Percentiles rank a stretch among this genome's conserved stretches.
Conservation (phyloP, 331 rosid genomes). For the Saraca asoca region DNA sequence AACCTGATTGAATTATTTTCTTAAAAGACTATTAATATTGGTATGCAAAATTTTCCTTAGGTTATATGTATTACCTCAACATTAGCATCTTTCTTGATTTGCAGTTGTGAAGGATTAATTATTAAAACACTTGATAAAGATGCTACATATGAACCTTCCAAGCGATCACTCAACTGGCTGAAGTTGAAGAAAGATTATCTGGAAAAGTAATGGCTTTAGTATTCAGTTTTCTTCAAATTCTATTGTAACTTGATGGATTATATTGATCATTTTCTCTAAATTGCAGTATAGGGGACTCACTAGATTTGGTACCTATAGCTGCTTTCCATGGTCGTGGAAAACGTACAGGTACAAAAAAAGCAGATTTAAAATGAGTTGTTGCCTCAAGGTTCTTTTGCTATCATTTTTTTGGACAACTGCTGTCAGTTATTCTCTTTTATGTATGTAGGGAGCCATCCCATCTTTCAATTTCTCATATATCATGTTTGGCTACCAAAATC, state of each 20-base stretch:
- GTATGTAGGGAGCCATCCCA: slow-evolving; percentile 7
- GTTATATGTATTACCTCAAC: slow-evolving; percentile 18
- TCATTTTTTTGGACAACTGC: slow-evolving; percentile 1
- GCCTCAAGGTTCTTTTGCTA: neutral
- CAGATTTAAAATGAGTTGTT: slow-evolving; percentile 16
- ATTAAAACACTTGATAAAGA: slow-evolving; percentile 80
- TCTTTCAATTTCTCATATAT: slow-evolving; percentile 16
- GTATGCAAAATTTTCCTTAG: neutral
- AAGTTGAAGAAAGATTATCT: slow-evolving; percentile 94
- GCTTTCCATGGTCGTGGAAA: slow-evolving; percentile 96
- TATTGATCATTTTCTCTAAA: slow-evolving; percentile 31
- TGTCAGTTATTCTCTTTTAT: neutral
- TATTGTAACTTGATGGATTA: slow-evolving; percentile 28
- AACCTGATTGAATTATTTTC: slow-evolving; percentile 12
- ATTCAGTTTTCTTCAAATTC: slow-evolving; percentile 27
- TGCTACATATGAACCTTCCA: slow-evolving; percentile 91
- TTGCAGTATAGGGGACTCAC: slow-evolving; percentile 86
- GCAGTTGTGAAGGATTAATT: slow-evolving; percentile 89
- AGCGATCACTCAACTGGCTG: slow-evolving; percentile 86
- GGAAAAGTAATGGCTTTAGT: slow-evolving; percentile 56
- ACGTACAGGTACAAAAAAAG: slow-evolving; percentile 69
- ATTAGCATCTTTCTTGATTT: slow-evolving; percentile 37
- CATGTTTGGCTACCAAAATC: slow-evolving; percentile 28
- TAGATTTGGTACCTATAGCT: slow-evolving; percentile 94
- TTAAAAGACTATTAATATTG: slow-evolving; percentile 4